These are phyloP conservation scores for Coniella lustricola DNA, from an alignment of 2,329 filamentous ascomycete genomes.

Conservation along the genomic window DNA sequence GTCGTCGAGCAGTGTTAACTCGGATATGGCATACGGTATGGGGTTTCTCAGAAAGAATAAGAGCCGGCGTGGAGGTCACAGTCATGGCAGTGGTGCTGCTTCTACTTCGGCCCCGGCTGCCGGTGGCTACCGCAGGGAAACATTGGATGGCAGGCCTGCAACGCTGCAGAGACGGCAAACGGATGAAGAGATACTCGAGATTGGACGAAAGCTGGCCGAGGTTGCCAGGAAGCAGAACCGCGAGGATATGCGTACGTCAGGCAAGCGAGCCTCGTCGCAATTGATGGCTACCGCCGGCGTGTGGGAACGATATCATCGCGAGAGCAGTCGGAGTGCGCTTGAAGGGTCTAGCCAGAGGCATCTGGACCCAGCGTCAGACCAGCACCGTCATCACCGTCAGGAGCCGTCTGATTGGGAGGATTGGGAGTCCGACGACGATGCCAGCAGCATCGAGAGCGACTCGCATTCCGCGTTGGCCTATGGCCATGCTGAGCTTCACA, in stretches of 20 bases:
- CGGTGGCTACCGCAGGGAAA: not conserved
- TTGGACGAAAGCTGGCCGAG: constrained; percentile 48
- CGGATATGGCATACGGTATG: constrained; percentile 60
- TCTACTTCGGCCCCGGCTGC: not conserved
- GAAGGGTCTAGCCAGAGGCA: constrained; percentile 27
- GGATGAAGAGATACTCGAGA: constrained; percentile 50
- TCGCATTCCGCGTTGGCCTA: constrained; percentile 37
- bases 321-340: constrained; percentile 29
- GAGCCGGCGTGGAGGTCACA: constrained; percentile 25
- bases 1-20: constrained; percentile 45
- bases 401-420: constrained; percentile 41
- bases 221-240: constrained; percentile 45
- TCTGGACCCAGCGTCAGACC: constrained; percentile 32
- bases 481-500: constrained; percentile 28
- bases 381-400: constrained; percentile 22
- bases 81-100: constrained; percentile 19
- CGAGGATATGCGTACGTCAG: constrained; percentile 39
- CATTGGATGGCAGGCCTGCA: constrained; percentile 7
- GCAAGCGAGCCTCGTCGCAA: constrained; percentile 31
- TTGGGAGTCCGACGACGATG: constrained; percentile 46
- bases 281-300: constrained; percentile 34
- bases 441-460: constrained; percentile 25
- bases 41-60: constrained; percentile 44
- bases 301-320: constrained; percentile 34
- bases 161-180: constrained; percentile 32